Base-by-base conservation (phyloP, 1,284 basidiomycete species). In the Sphagnurus paluster region DNA sequence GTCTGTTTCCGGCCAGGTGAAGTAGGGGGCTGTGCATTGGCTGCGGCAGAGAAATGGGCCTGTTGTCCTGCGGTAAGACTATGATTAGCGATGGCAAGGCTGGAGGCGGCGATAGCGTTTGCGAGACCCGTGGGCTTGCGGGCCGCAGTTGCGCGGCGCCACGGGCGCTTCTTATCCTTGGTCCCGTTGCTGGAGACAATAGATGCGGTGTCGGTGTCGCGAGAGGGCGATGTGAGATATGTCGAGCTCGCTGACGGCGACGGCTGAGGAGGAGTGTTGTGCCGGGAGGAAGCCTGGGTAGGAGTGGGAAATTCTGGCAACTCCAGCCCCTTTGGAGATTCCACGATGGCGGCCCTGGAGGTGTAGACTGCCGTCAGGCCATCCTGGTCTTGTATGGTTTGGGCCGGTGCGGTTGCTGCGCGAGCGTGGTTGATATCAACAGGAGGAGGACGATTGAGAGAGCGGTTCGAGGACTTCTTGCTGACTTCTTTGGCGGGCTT, bases 51-150 rank as follows among this genome's bases (percentile, higher is more conserved):
- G 45, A 68, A 63, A 21, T 70, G 70, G 8, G 70, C 65, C 25
- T 72, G 66, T 11, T 76, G 74, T 21, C 74, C 69, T 14, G 74
- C 61, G 17, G 73, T 68, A 39, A 80, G 64, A 5, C 67, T 71
- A 1, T 78, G 74, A 54, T 82, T 80, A 5, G 80, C 80, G 74
- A 89, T 84, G 30, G 79, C 73, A 26, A 84, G 67, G 13, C 84
- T 81, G 11, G 80, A 80, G 2, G 82, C 79, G 3, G 83, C 83
- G 43, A 87, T 73, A 0, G 84, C 85, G 42, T 76, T 74, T 0
- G 84, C 84, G 10, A 87, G 72, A 17, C 80, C 77, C 1, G 74
- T 72, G 1, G 76, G 72, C 51, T 76, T 81, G 44, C 66, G 67
- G 19, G 68, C 61, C 32, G 66, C 65, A 13, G 67, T 65, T 28